phyloP scores from a whole-genome alignment of 306 rosid species.

The Ormosia emarginata region DNA sequence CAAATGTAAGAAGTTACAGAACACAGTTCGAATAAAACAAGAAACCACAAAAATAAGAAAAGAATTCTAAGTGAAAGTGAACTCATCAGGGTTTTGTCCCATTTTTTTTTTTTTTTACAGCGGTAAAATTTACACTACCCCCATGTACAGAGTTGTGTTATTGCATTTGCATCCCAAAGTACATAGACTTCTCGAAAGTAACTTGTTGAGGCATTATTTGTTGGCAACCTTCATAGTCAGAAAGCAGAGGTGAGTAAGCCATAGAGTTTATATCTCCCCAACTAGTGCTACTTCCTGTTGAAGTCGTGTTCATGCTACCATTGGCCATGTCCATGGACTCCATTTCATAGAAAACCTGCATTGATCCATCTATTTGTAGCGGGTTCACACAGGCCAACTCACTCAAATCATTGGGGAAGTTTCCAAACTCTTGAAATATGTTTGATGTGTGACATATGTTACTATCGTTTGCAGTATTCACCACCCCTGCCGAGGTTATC shows the following conservation, averaged over 20 bases:
- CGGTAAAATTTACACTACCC: constrained; percentile 39
- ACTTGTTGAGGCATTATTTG: constrained; percentile 31
- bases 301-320: constrained; percentile 36
- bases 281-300: constrained; percentile 52
- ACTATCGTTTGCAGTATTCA: constrained; percentile 6
- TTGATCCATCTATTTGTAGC: constrained; percentile 19
- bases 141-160: constrained; percentile 19
- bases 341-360: constrained; percentile 46
- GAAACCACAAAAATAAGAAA: constrained; percentile 27
- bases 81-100: constrained; percentile 27
- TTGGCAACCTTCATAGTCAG: constrained; percentile 55
- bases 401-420: constrained; percentile 35
- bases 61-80: constrained; percentile 25
- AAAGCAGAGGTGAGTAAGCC: constrained; percentile 54
- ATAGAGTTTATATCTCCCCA: constrained; percentile 73
- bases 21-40: constrained; percentile 19
- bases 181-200: constrained; percentile 47
- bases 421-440: constrained; percentile 41
- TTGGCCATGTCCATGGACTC: constrained; percentile 32
- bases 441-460: constrained; percentile 13
- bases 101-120: background rate
- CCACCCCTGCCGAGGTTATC: constrained; percentile 5
- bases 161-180: constrained; percentile 54
- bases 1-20: constrained; percentile 11
- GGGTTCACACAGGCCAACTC: constrained; percentile 40